Evolutionary conservation across 306 rosid genomes (phyloP).

Genomic region (Rubus parviflorus): DNA sequence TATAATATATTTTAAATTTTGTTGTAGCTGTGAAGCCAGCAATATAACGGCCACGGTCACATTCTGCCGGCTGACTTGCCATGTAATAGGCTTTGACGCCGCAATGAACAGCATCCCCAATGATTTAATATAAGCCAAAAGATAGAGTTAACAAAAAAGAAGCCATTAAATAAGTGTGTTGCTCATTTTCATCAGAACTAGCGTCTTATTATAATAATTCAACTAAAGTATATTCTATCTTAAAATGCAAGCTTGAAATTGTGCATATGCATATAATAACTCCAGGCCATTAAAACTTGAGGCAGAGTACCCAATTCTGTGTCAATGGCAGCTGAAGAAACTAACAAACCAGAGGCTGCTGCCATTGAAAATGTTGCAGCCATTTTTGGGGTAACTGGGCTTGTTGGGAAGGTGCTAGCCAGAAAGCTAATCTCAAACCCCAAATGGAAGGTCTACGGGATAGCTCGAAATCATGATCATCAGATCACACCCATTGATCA

Average conservation of each 20-base stretch:
- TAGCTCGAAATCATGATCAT: constrained; percentile 61
- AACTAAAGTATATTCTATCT: neutral
- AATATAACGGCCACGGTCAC: constrained; percentile 41
- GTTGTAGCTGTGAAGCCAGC: constrained; percentile 40
- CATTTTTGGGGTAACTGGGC: constrained; percentile 86
- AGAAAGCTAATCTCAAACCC: constrained; percentile 40
- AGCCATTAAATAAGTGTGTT: constrained; percentile 1
- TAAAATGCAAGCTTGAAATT: constrained; percentile 10
- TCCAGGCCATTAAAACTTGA: constrained; percentile 18
- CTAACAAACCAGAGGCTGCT: constrained; percentile 16
- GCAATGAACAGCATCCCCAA: constrained; percentile 31
- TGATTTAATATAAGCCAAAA: neutral
- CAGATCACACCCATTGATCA: constrained; percentile 27
- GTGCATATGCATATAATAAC: neutral
- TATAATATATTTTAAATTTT: neutral
- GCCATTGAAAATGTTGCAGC: constrained; percentile 52
- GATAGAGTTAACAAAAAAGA: neutral
- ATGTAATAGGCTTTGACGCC: constrained; percentile 27
- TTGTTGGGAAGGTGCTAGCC: constrained; percentile 77
- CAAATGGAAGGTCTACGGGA: constrained; percentile 84
- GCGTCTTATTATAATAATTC: neutral
- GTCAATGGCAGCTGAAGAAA: constrained; percentile 44
- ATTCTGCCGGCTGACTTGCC: constrained; percentile 41
- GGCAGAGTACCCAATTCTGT: constrained; percentile 2
- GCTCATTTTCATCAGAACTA: neutral